phyloP scores from a whole-genome alignment of 306 rosid species.

The Castanea crenata region DNA sequence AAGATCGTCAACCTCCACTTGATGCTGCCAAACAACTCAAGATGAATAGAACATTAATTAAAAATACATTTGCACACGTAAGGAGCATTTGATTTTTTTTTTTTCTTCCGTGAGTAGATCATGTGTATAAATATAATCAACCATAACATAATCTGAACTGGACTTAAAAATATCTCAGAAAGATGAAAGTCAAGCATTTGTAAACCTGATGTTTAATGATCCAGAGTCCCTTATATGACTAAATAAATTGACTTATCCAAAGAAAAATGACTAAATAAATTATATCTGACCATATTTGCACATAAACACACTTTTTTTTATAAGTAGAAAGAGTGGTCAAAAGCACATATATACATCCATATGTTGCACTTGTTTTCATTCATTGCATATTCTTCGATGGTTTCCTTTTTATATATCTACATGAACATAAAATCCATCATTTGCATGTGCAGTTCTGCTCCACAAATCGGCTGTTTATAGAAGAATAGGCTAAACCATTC shows the following conservation, averaged over 20 bases:
- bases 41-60: conserved; percentile 17
- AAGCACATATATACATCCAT: background rate
- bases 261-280: background rate
- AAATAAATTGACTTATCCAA: background rate
- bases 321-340: too few relatives aligned
- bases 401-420: background rate
- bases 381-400: background rate
- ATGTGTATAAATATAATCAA: background rate
- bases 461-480: background rate
- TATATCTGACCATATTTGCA: background rate
- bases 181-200: background rate
- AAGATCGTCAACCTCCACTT: conserved; percentile 49
- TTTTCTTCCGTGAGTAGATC: background rate
- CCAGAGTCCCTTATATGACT: background rate
- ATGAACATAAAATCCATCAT: background rate
- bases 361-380: background rate
- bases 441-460: background rate
- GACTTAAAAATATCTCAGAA: conserved; percentile 12
- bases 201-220: conserved; percentile 10
- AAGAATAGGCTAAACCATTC: background rate
- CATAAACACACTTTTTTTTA: background rate
- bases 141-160: conserved; percentile 11
- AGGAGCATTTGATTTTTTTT: background rate
- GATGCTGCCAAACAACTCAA: conserved; percentile 49
- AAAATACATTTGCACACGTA: conserved; percentile 3